Evolutionary conservation across 1,284 basidiomycete species (phyloP).

Genomic region (Fomitopsis pinicola): DNA sequence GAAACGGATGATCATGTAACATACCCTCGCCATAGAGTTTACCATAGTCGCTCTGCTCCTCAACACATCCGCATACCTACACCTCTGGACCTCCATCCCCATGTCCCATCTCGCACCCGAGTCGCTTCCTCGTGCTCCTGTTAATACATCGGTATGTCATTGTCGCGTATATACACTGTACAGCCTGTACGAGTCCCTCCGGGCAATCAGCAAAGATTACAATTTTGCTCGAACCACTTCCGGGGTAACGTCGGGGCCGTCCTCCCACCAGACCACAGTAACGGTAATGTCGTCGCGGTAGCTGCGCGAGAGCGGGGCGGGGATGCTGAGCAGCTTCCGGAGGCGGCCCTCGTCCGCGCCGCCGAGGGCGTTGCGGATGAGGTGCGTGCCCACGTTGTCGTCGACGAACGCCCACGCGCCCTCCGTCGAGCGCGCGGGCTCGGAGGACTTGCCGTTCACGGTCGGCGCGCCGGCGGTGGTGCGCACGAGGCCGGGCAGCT

Average conservation of each 20-base stretch:
- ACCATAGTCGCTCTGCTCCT: background rate
- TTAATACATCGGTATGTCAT: background rate
- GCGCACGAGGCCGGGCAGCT: constrained; percentile 50
- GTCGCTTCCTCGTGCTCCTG: background rate
- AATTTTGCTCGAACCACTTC: constrained; percentile 34
- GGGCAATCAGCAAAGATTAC: constrained; percentile 18
- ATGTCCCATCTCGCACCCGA: background rate
- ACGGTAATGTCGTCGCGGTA: constrained; percentile 89
- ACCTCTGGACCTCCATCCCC: background rate
- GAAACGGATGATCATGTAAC: constrained; percentile 14
- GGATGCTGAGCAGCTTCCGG: constrained; percentile 79
- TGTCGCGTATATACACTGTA: constrained; percentile 20
- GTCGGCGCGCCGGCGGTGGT: constrained; percentile 49
- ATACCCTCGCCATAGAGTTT: background rate
- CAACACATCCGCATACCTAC: no score
- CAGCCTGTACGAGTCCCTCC: constrained; percentile 20
- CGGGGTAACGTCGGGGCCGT: constrained; percentile 34
- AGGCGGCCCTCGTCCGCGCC: constrained; percentile 74
- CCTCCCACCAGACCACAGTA: constrained; percentile 85
- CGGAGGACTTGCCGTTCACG: constrained; percentile 56
- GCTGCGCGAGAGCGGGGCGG: constrained; percentile 73
- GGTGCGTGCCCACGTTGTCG: constrained; percentile 83
- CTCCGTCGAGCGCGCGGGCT: constrained; percentile 35
- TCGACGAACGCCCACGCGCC: constrained; percentile 83
- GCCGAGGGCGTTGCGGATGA: constrained; percentile 93